Evolutionary conservation across 2,329 filamentous ascomycete species (phyloP), one percentile per base, ranked within the genome.

Genomic region (Sporothrix protearum): DNA sequence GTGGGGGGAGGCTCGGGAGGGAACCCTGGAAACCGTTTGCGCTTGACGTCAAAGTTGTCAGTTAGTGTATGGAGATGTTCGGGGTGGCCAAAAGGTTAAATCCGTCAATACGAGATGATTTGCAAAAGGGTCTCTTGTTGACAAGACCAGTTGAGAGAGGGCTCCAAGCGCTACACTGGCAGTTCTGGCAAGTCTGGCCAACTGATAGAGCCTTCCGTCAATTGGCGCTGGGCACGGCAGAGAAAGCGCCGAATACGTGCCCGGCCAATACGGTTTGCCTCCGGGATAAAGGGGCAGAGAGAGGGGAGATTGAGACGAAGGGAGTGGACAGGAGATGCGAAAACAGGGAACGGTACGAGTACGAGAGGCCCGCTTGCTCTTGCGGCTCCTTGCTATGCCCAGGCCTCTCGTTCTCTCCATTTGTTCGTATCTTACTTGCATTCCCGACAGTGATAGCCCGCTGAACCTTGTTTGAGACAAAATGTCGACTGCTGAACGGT

Each of bases 331-430:
- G 1, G 57, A 61, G 33, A 51, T 22, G 12, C 30, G 36, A 30
- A 66, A 66, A 19, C 61, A 66, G 19, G 61, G 42, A 39, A 47
- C 39, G 28, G 53, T 57, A 57, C 53, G 53, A 57, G 53, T 57
- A 30, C 28, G 53, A 36, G 53, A 19, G 53, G 16, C 53, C 14
- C 53, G 53, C 53, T 22, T 53, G 49, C 5, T 25, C 14, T 53
- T 53, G 49, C 49, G 7, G 42, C 19, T 47, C 42, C 42, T 25
- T 53, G n/a, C 49, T 22, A 25, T 25, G 49, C 49, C 49, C 49
- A 22, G 49, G 22, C 49, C 28, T 10, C 19, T 10, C 28, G 22
- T 53, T n/a, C 1, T 57, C 25, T 33, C 28, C 7, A 3, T 57
- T 14, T 57, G 4, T 4, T 25, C 25, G 49, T 53, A 51, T 51